Base-by-base conservation (phyloP, 2,329 filamentous ascomycete genomes). In the Rosellinia necatrix region DNA sequence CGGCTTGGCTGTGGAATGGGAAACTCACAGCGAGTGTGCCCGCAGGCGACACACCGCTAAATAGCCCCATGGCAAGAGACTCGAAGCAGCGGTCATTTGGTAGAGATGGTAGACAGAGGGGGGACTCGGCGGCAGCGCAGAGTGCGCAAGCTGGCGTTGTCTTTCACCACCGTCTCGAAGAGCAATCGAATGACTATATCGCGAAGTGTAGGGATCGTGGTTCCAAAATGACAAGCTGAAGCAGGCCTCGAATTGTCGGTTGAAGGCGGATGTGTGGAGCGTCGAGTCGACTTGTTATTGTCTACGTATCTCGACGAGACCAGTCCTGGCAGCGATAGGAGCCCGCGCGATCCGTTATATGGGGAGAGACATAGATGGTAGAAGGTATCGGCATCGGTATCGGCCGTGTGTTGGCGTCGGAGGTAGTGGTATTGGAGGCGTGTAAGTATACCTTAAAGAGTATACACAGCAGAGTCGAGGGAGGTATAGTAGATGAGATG, bases 21-120 rank as follows among this genome's bases (percentile, higher is more conserved):
- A 35, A 41, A 63, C 63, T 34, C 53, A 66, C 61, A 25, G 66
- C 58, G 63, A 67, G 67, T 62, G 64, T 90, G 78, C 88, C 89
- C 72, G 84, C 85, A 64, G 89, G 87, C 75, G 89, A 91, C 76
- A 92, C 79, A 75, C 86, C 87, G 78, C 87, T 86, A 72, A 90
- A 80, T 71, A 84, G 81, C 74, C 85, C 86, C 88, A 91, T 91
- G 74, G 72, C 76, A 75, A 75, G 66, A 56, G 62, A 65, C 68
- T 63, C 64, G 71, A 69, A 66, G 69, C 68, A 71, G 69, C 71
- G 74, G 49, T 78, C 78, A 82, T 81, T 76, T 76, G 79, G 73
- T 71, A 68, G 66, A 58, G 52, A 40, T 49, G 52, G 60, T 32
- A 56, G 59, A 63, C 57, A 60, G 56, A 63, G 30, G 48, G 51